A percentile compares a stretch with the other conserved stretches of the same genome.
Evolutionary conservation across 805 yeast species (phyloP).

Genomic region (Millerozyma miso): DNA sequence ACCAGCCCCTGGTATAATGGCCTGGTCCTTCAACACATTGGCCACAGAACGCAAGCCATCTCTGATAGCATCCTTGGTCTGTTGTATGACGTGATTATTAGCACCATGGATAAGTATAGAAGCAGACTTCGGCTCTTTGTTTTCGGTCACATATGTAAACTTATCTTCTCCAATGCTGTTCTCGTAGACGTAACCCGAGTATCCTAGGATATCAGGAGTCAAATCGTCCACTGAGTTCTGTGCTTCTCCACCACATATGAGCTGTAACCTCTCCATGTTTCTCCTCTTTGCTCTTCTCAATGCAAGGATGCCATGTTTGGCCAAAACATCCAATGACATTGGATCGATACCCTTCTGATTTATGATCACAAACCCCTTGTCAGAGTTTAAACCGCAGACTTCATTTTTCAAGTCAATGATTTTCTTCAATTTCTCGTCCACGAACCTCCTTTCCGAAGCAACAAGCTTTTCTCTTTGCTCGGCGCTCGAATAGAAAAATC

Average conservation of each 20-base stretch:
- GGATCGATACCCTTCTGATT: conserved; percentile 99
- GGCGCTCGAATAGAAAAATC: conserved; percentile 90
- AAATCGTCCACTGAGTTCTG: conserved; percentile 96
- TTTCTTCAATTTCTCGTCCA: conserved; percentile 86
- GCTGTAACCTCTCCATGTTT: conserved; percentile 97
- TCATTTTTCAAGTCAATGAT: conserved; percentile 90
- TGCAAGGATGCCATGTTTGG: conserved; percentile 89
- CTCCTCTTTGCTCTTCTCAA: conserved; percentile 97
- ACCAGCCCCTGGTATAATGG: conserved; percentile 95
- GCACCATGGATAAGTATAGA: conserved; percentile 93
- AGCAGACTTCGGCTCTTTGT: conserved; percentile 83
- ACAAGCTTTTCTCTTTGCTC: conserved; percentile 95
- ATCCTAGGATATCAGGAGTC: conserved; percentile 74
- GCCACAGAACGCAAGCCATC: conserved; percentile 95
- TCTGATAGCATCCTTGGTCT: conserved; percentile 94
- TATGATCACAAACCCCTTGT: conserved; percentile 84
- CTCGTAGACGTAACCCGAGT: conserved; percentile 86
- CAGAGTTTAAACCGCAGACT: conserved; percentile 73
- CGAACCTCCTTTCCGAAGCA: conserved; percentile 88
- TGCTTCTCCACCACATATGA: conserved; percentile 95
- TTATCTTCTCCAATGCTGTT: conserved; percentile 95
- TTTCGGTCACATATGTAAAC: conserved; percentile 91
- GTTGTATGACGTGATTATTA: conserved; percentile 81
- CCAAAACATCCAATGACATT: conserved; percentile 90
- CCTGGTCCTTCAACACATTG: conserved; percentile 79